Evolutionary conservation across 805 yeast genomes (phyloP).

Genomic region (Candida xyloterini): DNA sequence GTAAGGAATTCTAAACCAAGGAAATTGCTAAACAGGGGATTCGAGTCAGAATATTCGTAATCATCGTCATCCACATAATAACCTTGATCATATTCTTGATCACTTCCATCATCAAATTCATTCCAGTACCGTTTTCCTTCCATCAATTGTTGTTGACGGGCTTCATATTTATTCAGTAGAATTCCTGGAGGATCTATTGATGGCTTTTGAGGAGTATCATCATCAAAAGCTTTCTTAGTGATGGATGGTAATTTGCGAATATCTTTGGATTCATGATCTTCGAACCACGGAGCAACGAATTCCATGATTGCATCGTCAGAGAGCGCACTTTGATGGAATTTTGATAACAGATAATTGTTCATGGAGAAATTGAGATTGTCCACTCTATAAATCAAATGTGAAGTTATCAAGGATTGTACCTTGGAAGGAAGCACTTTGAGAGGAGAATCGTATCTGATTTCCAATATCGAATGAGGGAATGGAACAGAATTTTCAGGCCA

Average conservation of each 20-base stretch:
- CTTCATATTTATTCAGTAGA: constrained; percentile 31
- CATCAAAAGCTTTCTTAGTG: constrained; percentile 6
- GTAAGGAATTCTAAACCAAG: constrained; percentile 23
- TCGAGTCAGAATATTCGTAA: constrained; percentile 16
- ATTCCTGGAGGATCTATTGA: constrained; percentile 23
- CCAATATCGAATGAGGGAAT: constrained; percentile 51
- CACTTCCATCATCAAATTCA: constrained; percentile 63
- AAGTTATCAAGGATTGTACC: constrained; percentile 38
- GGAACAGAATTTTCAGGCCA: constrained; percentile 11
- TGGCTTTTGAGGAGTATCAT: constrained; percentile 4
- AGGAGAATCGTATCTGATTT: constrained; percentile 43
- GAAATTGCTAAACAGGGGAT: constrained; percentile 15
- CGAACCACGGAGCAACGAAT: constrained; percentile 34
- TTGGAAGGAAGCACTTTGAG: constrained; percentile 33
- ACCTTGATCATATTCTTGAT: constrained; percentile 39
- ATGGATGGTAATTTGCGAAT: constrained; percentile 45
- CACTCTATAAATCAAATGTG: constrained; percentile 49
- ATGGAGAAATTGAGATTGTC: constrained; percentile 35
- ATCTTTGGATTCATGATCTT: constrained; percentile 27
- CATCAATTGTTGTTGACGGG: constrained; percentile 8
- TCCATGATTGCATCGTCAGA: constrained; percentile 25
- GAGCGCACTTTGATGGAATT: constrained; percentile 20
- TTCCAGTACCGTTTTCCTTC: constrained; percentile 52
- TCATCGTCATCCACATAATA: constrained; percentile 39
- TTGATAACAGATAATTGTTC: constrained; percentile 30